Evolutionary conservation across 768 basidiomycete species (phyloP).

Genomic region (Leucocoprinus sp.): DNA sequence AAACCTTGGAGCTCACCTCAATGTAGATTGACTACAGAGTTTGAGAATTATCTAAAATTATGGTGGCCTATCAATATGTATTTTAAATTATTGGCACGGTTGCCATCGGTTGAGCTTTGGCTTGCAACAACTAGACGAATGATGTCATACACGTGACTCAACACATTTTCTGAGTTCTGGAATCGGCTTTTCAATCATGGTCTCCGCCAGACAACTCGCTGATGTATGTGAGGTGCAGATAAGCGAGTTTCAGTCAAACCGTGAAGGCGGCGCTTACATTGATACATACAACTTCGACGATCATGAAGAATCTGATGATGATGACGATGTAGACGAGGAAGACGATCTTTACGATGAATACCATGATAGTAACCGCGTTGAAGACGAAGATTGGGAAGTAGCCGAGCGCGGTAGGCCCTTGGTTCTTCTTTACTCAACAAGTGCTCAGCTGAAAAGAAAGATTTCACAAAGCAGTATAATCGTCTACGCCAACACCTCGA

Average conservation of each 20-base stretch:
- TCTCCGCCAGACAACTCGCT: conserved; percentile 49
- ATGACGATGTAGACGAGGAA: conserved; percentile 19
- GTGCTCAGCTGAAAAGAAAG: conserved; percentile 30
- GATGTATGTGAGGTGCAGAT: conserved; percentile 36
- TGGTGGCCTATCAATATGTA: no score
- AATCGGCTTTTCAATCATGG: conserved; percentile 16
- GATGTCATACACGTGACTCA: conserved; percentile 12
- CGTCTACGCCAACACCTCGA: conserved; percentile 87
- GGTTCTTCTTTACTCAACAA: background rate
- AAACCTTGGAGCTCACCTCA: no score
- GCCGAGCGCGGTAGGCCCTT: conserved; percentile 61
- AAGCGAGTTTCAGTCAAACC: conserved; percentile 11
- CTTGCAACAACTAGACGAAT: background rate
- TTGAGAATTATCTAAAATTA: no score
- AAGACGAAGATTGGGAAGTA: conserved; percentile 87
- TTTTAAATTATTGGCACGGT: no score
- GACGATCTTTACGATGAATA: conserved; percentile 27
- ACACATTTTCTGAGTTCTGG: background rate
- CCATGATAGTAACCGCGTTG: conserved; percentile 54
- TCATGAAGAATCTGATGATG: conserved; percentile 30
- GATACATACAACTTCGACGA: conserved; percentile 33
- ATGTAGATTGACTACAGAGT: no score
- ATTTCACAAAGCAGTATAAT: conserved; percentile 99
- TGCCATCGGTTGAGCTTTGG: no score
- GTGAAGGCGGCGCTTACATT: conserved; percentile 32